A percentile compares a stretch with the other conserved stretches of the same genome.
Conservation (phyloP, 257 asterid genomes). For the Solanum arcanum region DNA sequence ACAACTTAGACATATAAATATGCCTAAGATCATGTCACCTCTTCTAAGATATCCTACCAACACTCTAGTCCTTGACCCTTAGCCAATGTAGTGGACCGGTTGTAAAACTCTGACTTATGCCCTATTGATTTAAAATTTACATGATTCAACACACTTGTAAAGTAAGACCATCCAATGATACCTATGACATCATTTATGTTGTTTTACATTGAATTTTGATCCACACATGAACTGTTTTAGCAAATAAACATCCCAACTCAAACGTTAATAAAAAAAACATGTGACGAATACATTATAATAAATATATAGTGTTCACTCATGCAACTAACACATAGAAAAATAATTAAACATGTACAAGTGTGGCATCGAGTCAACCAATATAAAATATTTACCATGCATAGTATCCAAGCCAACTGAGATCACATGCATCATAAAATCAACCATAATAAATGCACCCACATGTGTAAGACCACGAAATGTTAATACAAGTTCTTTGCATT, state of each 20-base stretch:
- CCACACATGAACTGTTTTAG: neutral
- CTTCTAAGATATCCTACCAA: neutral
- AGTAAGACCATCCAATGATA: neutral
- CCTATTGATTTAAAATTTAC: no score
- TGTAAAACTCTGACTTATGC: no score
- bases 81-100: neutral
- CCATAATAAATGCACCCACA: neutral
- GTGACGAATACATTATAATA: no score
- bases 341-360: neutral
- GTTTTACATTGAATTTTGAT: neutral
- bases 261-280: neutral
- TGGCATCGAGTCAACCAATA: neutral
- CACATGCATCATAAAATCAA: neutral
- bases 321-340: no score
- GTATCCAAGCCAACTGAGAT: neutral
- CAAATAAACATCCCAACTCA: neutral
- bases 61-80: neutral
- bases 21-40: neutral
- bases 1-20: no score
- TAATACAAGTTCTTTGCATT: neutral
- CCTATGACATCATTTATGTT: neutral
- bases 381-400: neutral
- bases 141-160: neutral
- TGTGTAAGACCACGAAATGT: neutral
- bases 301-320: neutral